Evolutionary conservation across 805 yeast species (phyloP).

Genomic region (Saccharomycopsis lassenensis): DNA sequence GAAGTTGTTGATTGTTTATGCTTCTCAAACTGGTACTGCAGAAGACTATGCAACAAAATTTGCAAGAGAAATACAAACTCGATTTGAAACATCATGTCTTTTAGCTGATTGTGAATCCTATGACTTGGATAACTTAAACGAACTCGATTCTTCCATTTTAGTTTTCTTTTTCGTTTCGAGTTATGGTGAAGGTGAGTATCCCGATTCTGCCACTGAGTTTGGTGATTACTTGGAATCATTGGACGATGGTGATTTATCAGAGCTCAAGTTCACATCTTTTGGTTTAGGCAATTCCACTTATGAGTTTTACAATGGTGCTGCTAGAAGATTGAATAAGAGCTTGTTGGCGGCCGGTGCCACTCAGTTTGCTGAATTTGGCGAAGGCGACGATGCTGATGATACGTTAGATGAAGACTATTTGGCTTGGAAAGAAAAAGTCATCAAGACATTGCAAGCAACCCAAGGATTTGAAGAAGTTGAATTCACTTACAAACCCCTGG

Average conservation of each 20-base stretch:
- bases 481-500: slow-evolving; percentile 63
- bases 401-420: slow-evolving; percentile 91
- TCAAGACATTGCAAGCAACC: slow-evolving; percentile 52
- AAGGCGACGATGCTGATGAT: slow-evolving; percentile 93
- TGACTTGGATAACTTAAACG: slow-evolving; percentile 68
- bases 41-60: slow-evolving; percentile 92
- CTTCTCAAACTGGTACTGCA: slow-evolving; percentile 98
- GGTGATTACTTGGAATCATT: slow-evolving; percentile 50
- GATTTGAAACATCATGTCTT: slow-evolving; percentile 74
- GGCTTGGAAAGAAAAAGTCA: slow-evolving; percentile 78
- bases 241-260: slow-evolving; percentile 44
- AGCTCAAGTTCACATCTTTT: slow-evolving; percentile 61
- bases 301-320: slow-evolving; percentile 81
- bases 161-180: slow-evolving; percentile 80
- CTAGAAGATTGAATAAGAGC: slow-evolving; percentile 42
- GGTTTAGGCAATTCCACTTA: slow-evolving; percentile 94
- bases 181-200: slow-evolving; percentile 98
- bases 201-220: slow-evolving; percentile 84
- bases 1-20: slow-evolving; percentile 72
- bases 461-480: slow-evolving; percentile 73
- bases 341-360: slow-evolving; percentile 58
- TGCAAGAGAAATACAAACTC: slow-evolving; percentile 75
- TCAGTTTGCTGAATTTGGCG: slow-evolving; percentile 66
- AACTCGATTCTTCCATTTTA: slow-evolving; percentile 45
- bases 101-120: slow-evolving; percentile 82